Percentiles rank a stretch among this genome's conserved stretches.
Evolutionary conservation across 768 basidiomycete species (phyloP).

Genomic region (Leccinum longicurvipes): DNA sequence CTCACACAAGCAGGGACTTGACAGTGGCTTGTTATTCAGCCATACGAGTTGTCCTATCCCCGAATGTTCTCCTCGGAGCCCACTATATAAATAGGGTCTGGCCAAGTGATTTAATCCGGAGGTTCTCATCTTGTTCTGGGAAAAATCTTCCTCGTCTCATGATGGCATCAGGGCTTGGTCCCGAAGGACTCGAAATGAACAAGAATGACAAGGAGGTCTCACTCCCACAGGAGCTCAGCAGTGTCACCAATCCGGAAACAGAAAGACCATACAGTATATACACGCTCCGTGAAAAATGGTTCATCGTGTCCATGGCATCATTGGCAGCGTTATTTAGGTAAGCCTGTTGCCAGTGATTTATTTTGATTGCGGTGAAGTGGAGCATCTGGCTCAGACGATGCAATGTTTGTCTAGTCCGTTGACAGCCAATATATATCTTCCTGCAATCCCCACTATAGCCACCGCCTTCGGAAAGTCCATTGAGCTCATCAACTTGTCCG

Average conservation of each 20-base stretch:
- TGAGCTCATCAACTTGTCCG: constrained; percentile 76
- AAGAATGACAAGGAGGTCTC: background rate
- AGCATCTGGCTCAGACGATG: background rate
- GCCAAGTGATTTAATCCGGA: background rate
- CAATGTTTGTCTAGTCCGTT: constrained; percentile 46
- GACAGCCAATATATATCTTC: constrained; percentile 76
- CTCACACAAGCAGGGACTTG: background rate
- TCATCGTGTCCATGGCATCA: constrained; percentile 59
- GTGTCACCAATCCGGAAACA: background rate
- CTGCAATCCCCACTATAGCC: constrained; percentile 70
- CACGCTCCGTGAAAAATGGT: constrained; percentile 60
- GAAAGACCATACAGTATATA: constrained; percentile 46
- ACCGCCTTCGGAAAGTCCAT: constrained; percentile 56
- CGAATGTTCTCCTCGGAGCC: too few species aligned
- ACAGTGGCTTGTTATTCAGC: background rate
- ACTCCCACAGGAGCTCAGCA: background rate
- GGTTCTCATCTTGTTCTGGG: background rate
- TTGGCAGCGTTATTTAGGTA: constrained; percentile 66
- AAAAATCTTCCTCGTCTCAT: background rate
- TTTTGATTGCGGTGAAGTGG: background rate
- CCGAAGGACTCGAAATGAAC: background rate
- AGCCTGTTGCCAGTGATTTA: background rate
- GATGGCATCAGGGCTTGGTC: background rate
- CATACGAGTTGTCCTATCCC: background rate
- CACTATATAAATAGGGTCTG: constrained; percentile 2